A percentile compares a stretch with the other conserved stretches of the same genome.
Conservation (phyloP, 441 rosid genomes). For the Cnidoscolus chayamansa region DNA sequence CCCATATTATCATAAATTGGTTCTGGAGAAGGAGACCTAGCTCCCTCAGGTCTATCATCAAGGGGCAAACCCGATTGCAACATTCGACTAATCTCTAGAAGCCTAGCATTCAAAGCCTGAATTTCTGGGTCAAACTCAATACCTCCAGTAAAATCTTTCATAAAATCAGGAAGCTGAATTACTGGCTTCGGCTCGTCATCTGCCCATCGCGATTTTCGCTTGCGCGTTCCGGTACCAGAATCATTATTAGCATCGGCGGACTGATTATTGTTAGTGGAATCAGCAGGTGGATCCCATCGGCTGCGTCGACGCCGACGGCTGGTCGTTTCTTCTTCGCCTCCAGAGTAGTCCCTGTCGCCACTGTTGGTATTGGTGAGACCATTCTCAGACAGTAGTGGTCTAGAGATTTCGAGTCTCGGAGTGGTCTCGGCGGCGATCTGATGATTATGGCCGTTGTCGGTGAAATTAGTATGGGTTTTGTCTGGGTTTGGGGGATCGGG, state of each 20-base stretch:
- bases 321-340: conserved; percentile 85
- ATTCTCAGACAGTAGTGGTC: conserved; percentile 54
- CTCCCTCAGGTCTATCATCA: conserved; percentile 86
- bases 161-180: conserved; percentile 86
- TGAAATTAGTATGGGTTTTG: conserved; percentile 3
- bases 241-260: conserved; percentile 32
- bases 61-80: conserved; percentile 74
- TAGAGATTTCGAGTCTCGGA: conserved; percentile 24
- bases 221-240: conserved; percentile 48
- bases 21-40: conserved; percentile 93
- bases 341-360: conserved; percentile 72
- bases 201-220: conserved; percentile 92
- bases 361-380: conserved; percentile 58
- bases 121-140: conserved; percentile 90
- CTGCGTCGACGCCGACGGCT: conserved; percentile 74
- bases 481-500: conserved; percentile 24
- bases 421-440: background rate
- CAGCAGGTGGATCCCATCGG: conserved; percentile 80
- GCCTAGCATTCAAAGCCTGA: conserved; percentile 76
- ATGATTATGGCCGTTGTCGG: conserved; percentile 24
- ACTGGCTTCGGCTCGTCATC: conserved; percentile 83
- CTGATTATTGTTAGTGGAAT: conserved; percentile 30
- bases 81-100: conserved; percentile 75
- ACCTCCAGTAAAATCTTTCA: conserved; percentile 89
- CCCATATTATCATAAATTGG: conserved; percentile 93